These are phyloP conservation scores for Sphagnum tenellum DNA, from an alignment of 225 moss, liverwort and hornwort genomes.

Conservation along the genomic window DNA sequence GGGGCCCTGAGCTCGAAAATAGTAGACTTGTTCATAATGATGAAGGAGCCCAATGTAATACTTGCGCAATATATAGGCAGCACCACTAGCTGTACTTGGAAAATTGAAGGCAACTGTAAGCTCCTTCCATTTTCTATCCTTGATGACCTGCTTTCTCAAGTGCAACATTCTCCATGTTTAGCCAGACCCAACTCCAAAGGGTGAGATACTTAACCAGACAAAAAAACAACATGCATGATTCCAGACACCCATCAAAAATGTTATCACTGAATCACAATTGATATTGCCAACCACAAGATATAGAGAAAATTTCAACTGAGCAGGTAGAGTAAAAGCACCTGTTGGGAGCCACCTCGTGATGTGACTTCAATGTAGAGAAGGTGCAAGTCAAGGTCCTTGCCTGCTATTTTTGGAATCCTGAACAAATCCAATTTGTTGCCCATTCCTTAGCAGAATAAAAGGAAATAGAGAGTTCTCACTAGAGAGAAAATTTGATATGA, in stretches of 20 bases:
- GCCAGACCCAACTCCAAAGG: too few species aligned
- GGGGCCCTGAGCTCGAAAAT: constrained; percentile 54
- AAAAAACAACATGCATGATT: too few species aligned
- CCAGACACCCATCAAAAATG: neutral
- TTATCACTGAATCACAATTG: neutral
- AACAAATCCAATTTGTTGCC: constrained; percentile 5
- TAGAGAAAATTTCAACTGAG: constrained; percentile 2
- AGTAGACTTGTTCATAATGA: constrained; percentile 85
- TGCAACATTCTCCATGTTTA: neutral
- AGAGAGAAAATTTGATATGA: too few species aligned
- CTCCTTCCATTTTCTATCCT: constrained; percentile 86
- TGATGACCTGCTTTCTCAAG: constrained; percentile 55
- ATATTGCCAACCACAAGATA: too few species aligned
- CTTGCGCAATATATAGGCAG: constrained; percentile 77
- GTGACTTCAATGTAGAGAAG: constrained; percentile 81
- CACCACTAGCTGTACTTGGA: constrained; percentile 66
- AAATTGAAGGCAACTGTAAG: constrained; percentile 62
- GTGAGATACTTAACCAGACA: too few species aligned
- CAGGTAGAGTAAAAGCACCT: constrained; percentile 29
- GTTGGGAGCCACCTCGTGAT: constrained; percentile 79
- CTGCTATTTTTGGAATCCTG: constrained; percentile 93
- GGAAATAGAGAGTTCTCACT: neutral
- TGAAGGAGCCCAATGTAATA: constrained; percentile 69
- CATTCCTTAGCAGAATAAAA: neutral
- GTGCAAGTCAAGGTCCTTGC: constrained; percentile 83